phyloP scores from a whole-genome alignment of 148 eudicot species.

The Chenopodium suecicum region DNA sequence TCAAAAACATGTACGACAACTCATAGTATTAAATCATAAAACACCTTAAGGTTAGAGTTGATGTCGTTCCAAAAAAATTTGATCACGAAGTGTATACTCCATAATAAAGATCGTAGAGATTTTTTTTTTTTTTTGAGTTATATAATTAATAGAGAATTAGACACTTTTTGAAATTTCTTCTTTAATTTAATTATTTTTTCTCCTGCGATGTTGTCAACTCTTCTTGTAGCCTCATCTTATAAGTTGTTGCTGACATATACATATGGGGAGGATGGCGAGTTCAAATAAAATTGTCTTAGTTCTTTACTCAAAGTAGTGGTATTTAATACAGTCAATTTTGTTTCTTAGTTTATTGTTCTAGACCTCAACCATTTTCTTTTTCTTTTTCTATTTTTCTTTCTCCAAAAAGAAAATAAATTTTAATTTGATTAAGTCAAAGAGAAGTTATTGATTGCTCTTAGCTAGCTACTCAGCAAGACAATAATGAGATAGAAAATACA shows the following conservation, averaged over 20 bases:
- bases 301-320: conserved; percentile 13
- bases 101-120: no score
- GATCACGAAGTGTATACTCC: no score
- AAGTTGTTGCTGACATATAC: conserved; percentile 12
- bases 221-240: conserved; percentile 24
- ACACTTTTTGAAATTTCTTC: not conserved
- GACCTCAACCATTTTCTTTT: not conserved
- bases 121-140: no score
- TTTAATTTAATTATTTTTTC: not conserved
- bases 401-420: not conserved
- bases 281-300: conserved; percentile 1
- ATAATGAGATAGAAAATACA: not conserved
- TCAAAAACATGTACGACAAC: no score
- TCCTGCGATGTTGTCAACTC: not conserved
- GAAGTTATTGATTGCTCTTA: conserved; percentile 11
- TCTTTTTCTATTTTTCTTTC: conserved; percentile 3
- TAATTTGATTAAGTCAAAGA: conserved; percentile 15
- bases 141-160: no score
- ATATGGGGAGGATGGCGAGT: conserved; percentile 8
- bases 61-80: no score
- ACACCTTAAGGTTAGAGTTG: no score
- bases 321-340: conserved; percentile 20
- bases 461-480: not conserved
- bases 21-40: no score
- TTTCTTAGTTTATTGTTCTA: not conserved